These are phyloP conservation scores for Coemansia sp. DNA, from an alignment of 192 early-diverging fungal genomes.

Conservation along the genomic window DNA sequence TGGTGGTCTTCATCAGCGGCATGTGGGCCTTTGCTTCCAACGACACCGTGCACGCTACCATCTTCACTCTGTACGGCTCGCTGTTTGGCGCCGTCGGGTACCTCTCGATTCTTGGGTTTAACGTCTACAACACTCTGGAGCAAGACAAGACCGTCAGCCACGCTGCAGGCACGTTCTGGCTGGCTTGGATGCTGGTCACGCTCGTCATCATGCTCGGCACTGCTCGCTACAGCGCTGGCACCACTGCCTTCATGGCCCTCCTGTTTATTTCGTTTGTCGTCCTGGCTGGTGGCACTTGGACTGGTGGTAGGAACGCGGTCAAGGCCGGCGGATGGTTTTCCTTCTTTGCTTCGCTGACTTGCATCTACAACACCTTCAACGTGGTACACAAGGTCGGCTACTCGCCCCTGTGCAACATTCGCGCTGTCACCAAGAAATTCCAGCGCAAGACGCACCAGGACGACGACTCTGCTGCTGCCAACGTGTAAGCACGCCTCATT, in stretches of 20 bases:
- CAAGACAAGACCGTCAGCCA: conserved; percentile 54
- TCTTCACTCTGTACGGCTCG: conserved; percentile 69
- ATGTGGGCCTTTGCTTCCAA: conserved; percentile 76
- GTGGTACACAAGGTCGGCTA: conserved; percentile 42
- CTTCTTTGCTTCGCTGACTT: conserved; percentile 67
- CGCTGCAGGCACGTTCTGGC: conserved; percentile 64
- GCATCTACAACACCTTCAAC: conserved; percentile 63
- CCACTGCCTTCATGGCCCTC: conserved; percentile 59
- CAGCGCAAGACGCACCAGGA: conserved; percentile 26
- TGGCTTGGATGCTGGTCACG: conserved; percentile 70
- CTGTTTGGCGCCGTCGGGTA: conserved; percentile 62
- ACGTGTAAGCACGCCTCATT: conserved; percentile 21
- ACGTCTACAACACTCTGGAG: conserved; percentile 56
- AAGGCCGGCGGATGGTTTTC: conserved; percentile 73
- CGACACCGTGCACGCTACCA: conserved; percentile 81
- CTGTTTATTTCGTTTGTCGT: conserved; percentile 66
- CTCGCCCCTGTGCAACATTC: conserved; percentile 27
- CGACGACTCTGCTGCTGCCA: conserved; percentile 42
- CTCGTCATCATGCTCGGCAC: conserved; percentile 64
- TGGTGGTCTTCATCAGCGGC: conserved; percentile 51
- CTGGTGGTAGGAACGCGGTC: conserved; percentile 47
- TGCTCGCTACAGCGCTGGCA: conserved; percentile 57
- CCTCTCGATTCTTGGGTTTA: conserved; percentile 51
- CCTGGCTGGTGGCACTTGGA: conserved; percentile 61
- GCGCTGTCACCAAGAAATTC: conserved; percentile 27